Evolutionary conservation across 2,329 filamentous ascomycete genomes (phyloP), one percentile per base, ranked within the genome.

Genomic region (Exutisphaerella laricina): DNA sequence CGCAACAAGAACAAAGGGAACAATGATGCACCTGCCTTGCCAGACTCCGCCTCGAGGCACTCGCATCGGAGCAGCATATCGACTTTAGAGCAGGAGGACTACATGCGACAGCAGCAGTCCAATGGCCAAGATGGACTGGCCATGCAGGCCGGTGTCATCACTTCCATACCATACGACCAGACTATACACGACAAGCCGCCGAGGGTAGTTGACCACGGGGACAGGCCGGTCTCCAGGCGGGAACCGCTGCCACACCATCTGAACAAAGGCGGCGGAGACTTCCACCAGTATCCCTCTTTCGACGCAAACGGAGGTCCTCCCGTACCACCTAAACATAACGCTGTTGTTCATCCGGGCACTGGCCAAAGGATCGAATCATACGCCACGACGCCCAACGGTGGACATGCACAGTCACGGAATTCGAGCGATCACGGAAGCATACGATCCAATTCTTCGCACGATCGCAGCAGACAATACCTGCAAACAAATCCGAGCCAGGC

Each of bases 161-260:
- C 88, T 23, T 84, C 86, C 20, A 89, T 96, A 52, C 87, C 89
- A 22, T 94, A 94, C 70, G 86, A 94, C 56, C 80, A 72, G 57
- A 73, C 83, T 21, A 63, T 75, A 38, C 63, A 76, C 41, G 76
- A 75, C 36, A 80, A 79, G 59, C 83, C 81, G 17, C 84, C 87
- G 4, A 76, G 87, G 45, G 69, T 83, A 28, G 73, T 86, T 58
- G 85, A 94, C 33, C 85, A 85, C 60, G 70, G 87, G 31, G 79
- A 84, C 59, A 65, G 74, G 55, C 72, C 78, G 16, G 59, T 66
- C 18, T 66, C 72, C 43, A 77, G 80, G 54, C 80, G 80, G 61
- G 85, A 92, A 43, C 84, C 84, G 45, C 74, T 85, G 46, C 86
- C 88, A 21, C 85, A 92, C 65, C 87, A 94, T 59, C 69, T 94